Evolutionary conservation across 2,329 filamentous ascomycete genomes (phyloP), one percentile per base, ranked within the genome.

Genomic region (Calonectria honghensis): DNA sequence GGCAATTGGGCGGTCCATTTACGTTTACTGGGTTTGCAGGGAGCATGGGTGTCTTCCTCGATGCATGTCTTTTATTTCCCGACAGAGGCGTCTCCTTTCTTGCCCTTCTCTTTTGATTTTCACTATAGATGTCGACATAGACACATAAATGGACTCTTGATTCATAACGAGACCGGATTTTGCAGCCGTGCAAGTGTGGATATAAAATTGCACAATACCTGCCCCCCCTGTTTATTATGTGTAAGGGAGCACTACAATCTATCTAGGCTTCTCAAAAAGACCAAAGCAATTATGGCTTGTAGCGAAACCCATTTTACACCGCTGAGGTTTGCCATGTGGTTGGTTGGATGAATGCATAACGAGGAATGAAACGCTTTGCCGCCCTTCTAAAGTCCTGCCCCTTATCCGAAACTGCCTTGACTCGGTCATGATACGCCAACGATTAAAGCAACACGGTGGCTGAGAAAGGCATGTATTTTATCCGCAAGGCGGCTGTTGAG

Each of bases 11-110:
- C 29, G 68, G 70, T 67, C 45, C 27, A 73, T 70, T 77, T 73
- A 63, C 52, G 29, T 72, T 68, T 74, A 35, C 73, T 48, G 72
- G 63, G 18, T 41, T 64, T 81, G 68, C 29, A 65, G 71, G 78
- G 77, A 77, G 77, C 68, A 75, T 73, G 27, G 77, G 78, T 68
- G 64, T 70, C 68, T 70, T 69, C 68, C 72, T 72, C 65, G 31
- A 76, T 69, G 68, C 50, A 52, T 73, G 35, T 77, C 71, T 78
- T 78, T 52, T 68, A 68, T 52, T 48, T 66, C 73, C 78, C 75
- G 68, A 73, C 68, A 70, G 48, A 68, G 20, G 73, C 57, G 73
- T 59, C 31, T 29, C 50, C 70, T 73, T 69, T 69, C 18, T 9
- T 51, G 51, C 59, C 59, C 45, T 52, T 32, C 32, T 63, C 50